Evolutionary conservation across 116 monocot genomes (phyloP), one percentile per base, ranked within the genome.

Genomic region (Dioscorea cayenensis): DNA sequence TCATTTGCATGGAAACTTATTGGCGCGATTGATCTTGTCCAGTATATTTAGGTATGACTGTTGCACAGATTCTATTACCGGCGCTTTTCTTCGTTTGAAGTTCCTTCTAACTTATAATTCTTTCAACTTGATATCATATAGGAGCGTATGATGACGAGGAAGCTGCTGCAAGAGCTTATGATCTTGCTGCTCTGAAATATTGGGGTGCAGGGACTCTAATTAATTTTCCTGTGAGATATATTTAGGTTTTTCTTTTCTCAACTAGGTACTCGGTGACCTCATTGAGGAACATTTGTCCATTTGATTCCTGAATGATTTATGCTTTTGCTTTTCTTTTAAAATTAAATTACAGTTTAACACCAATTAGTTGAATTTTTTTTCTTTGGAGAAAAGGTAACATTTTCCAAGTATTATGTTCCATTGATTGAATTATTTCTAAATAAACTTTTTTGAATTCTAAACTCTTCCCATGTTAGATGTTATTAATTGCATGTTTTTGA

Each of bases 141-240:
- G 99, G 99, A 77, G 99, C 99, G 66, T 99, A 99, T 85, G 99
- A 99, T 82, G 99, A 99, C 64, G 99, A 99, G 52, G 99, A 94
- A 70, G 99, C 99, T 82, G 99, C 99, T 71, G 99, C 94, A 55
- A 91, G 99, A 80, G 99, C 99, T 32, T 99, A 99, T 91, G 99
- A 99, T 85, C 91, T 99, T 79, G 99, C 99, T 77, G 99, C 99
- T 73, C 63, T 99, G 49, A 99, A 94, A 78, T 99, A 99, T 49
- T 99, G 94, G 99, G 99, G 99, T 58, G 86, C 89, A 18, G 99
- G 94, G 51, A 99, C 99, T 29, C 85, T 89, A 23, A 94, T 99
- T 78, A 99, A 99, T 82, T 99, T 99, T 80, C 99, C 99, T 63
- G 90, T 90, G 71, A 90, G 84, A 76, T 10, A 70, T 28, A 13